Conservation (phyloP, 1,284 basidiomycete genomes). For the Coniophora puteana region DNA sequence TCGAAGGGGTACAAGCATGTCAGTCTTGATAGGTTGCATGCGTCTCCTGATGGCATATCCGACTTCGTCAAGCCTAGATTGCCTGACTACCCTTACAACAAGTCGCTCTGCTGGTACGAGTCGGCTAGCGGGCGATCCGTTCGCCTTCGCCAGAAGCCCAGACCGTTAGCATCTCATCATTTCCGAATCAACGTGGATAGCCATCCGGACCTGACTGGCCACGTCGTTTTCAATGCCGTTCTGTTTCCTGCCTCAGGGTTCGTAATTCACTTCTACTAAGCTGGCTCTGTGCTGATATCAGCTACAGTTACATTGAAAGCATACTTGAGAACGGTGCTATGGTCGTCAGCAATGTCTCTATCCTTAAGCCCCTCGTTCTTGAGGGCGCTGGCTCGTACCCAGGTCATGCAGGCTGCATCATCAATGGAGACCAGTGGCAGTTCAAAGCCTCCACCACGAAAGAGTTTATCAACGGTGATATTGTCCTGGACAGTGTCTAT, state of each 20-base stretch:
- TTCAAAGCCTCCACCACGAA: conserved; percentile 23
- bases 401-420: conserved; percentile 22
- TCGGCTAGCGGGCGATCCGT: conserved; percentile 16
- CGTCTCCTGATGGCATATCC: conserved; percentile 14
- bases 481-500: conserved; percentile 25
- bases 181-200: conserved; percentile 23
- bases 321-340: conserved; percentile 29
- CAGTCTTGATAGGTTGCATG: conserved; percentile 19
- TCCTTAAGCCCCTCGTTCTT: conserved; percentile 25
- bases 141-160: conserved; percentile 18
- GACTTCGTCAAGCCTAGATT: conserved; percentile 11
- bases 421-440: conserved; percentile 22
- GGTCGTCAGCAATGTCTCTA: conserved; percentile 20
- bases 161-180: conserved; percentile 17
- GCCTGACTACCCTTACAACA: conserved; percentile 14
- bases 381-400: conserved; percentile 13
- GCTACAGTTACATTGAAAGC: conserved; percentile 23
- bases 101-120: conserved; percentile 16
- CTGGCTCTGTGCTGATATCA: background rate
- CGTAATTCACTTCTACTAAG: background rate
- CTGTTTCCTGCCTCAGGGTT: conserved; percentile 27
- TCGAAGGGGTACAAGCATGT: conserved; percentile 22
- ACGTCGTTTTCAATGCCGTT: conserved; percentile 23
- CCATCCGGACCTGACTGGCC: conserved; percentile 25
- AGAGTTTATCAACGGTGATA: conserved; percentile 17